These are phyloP conservation scores for Aspergillus ruber DNA, from an alignment of 2,329 filamentous ascomycete species.

Conservation along the genomic window DNA sequence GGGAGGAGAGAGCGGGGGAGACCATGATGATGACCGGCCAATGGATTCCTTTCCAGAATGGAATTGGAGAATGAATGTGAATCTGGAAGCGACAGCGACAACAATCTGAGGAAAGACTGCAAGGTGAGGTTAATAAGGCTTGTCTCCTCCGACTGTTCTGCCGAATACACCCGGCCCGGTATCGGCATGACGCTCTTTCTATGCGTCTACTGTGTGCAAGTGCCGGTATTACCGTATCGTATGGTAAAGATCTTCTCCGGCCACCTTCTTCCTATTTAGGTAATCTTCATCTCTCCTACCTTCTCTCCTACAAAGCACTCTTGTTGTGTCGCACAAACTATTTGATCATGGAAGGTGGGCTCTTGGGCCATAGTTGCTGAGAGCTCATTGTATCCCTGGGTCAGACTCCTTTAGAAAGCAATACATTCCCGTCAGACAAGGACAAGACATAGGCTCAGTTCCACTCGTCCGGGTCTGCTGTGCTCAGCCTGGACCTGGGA, in stretches of 20 bases:
- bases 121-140: neutral
- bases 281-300: neutral
- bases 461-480: too few relatives aligned
- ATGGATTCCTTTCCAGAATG: too few relatives aligned
- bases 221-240: constrained; percentile 4
- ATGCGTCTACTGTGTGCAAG: neutral
- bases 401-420: too few relatives aligned
- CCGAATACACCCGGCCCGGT: constrained; percentile 22
- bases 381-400: too few relatives aligned
- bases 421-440: too few relatives aligned
- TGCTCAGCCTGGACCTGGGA: too few relatives aligned
- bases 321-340: too few relatives aligned
- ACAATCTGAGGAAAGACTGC: neutral
- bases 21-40: constrained; percentile 23
- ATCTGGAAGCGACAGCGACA: neutral
- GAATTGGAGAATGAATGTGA: constrained; percentile 9
- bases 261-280: constrained; percentile 10
- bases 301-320: too few relatives aligned
- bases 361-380: too few relatives aligned
- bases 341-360: too few relatives aligned
- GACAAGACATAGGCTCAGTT: too few relatives aligned
- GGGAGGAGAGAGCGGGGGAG: constrained; percentile 20
- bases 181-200: constrained; percentile 5
- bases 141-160: constrained; percentile 11
- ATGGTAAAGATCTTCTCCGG: constrained; percentile 10